phyloP scores from a whole-genome alignment of 2,329 filamentous ascomycete species.

The Colletotrichum lentis region DNA sequence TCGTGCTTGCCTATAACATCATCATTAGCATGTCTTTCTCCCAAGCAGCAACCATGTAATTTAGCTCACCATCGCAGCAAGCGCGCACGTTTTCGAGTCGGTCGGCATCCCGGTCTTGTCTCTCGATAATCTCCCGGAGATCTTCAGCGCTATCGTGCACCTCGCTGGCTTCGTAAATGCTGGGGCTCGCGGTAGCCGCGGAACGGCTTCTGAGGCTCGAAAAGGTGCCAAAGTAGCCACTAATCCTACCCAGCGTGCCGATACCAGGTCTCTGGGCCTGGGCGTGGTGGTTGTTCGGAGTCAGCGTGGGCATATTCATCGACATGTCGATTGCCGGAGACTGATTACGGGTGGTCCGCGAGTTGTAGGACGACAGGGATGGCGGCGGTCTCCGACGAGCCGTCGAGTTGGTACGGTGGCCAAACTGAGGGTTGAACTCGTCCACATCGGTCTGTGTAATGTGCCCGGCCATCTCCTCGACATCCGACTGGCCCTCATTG shows the following conservation, averaged over 20 bases:
- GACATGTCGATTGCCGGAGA: constrained; percentile 63
- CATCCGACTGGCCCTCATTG: constrained; percentile 67
- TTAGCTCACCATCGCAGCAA: constrained; percentile 89
- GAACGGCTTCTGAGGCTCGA: constrained; percentile 63
- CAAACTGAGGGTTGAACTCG: constrained; percentile 81
- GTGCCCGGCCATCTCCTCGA: constrained; percentile 65
- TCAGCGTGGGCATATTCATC: constrained; percentile 65
- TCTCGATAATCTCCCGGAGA: constrained; percentile 79
- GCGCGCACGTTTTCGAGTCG: constrained; percentile 93
- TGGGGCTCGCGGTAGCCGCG: constrained; percentile 52
- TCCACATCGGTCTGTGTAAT: constrained; percentile 70
- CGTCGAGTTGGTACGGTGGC: constrained; percentile 45
- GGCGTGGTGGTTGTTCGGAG: constrained; percentile 56
- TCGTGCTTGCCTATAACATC: constrained; percentile 72
- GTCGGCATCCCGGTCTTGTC: constrained; percentile 78
- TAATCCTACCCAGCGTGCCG: constrained; percentile 66
- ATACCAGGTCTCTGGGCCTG: constrained; percentile 46
- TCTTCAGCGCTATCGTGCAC: constrained; percentile 85
- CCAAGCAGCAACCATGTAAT: neutral
- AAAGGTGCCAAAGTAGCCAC: constrained; percentile 68
- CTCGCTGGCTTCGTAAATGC: constrained; percentile 68
- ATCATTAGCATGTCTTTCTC: constrained; percentile 41
- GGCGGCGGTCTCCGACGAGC: constrained; percentile 61
- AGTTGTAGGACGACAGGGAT: constrained; percentile 84
- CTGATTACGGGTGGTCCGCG: constrained; percentile 72